Percentiles rank a stretch among this genome's conserved stretches.
phyloP scores from a whole-genome alignment of 2,329 filamentous ascomycete species.

The Atkinsonella texensis region DNA sequence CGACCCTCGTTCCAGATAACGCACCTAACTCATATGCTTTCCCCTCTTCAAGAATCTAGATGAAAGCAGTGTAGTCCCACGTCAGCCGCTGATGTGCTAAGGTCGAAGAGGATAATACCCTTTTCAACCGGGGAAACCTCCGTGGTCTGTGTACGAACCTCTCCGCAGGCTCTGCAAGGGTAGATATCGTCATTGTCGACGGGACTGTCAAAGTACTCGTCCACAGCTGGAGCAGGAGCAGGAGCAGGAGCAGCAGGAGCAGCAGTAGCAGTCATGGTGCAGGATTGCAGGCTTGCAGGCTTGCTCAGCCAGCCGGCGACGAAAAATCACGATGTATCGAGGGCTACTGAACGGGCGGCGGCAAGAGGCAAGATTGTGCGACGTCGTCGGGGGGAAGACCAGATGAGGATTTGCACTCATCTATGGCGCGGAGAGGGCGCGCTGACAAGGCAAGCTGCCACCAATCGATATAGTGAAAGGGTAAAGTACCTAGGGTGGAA shows the following conservation, averaged over 20 bases:
- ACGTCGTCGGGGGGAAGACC: neutral
- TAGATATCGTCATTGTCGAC: constrained; percentile 75
- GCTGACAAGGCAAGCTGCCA: neutral
- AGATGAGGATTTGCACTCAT: constrained; percentile 1
- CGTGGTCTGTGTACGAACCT: constrained; percentile 38
- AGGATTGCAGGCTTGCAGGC: neutral
- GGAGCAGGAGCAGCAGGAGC: constrained; percentile 19
- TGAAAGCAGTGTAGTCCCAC: constrained; percentile 3
- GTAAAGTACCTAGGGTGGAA: neutral
- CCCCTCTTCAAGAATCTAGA: constrained; percentile 89
- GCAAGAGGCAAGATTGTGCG: neutral
- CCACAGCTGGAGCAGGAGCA: constrained; percentile 31
- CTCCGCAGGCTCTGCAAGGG: constrained; percentile 86
- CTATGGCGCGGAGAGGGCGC: neutral
- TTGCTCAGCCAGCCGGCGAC: neutral
- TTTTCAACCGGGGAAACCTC: neutral
- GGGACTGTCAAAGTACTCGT: constrained; percentile 50
- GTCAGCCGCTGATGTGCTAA: neutral
- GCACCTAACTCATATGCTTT: constrained; percentile 95
- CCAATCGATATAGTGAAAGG: neutral
- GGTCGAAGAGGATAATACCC: neutral
- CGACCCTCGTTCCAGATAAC: constrained; percentile 16
- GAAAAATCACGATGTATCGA: neutral
- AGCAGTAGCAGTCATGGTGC: constrained; percentile 30
- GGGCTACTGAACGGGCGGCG: neutral